These are phyloP conservation scores for Parasarocladium wereldwijsianum DNA, from an alignment of 2,329 filamentous ascomycete genomes.

Conservation along the genomic window DNA sequence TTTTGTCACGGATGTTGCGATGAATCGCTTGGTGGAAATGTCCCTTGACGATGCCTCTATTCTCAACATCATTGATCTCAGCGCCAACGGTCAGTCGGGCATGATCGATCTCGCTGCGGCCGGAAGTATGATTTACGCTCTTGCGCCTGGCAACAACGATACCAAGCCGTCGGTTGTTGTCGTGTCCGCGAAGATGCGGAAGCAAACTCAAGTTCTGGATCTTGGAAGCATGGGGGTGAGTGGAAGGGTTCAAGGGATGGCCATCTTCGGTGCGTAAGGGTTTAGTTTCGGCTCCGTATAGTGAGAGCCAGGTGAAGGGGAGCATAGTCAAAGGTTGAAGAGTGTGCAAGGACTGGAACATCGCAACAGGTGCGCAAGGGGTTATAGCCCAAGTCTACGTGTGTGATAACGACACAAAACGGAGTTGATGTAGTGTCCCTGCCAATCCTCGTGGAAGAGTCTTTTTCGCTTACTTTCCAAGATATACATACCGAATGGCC, in stretches of 20 bases:
- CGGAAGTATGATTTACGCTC: constrained; percentile 41
- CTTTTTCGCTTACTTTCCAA: too few relatives aligned
- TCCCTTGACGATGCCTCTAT: constrained; percentile 32
- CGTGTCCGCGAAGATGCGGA: constrained; percentile 14
- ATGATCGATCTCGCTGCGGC: constrained; percentile 38
- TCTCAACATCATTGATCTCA: constrained; percentile 24
- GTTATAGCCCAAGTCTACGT: too few relatives aligned
- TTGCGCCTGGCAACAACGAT: constrained; percentile 36
- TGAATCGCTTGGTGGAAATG: constrained; percentile 42
- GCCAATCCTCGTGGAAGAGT: too few relatives aligned
- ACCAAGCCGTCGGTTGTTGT: constrained; percentile 21
- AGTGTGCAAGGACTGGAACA: too few relatives aligned
- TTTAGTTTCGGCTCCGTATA: too few relatives aligned
- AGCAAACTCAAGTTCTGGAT: constrained; percentile 1
- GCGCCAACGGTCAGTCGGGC: constrained; percentile 31
- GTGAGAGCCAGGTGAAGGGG: too few relatives aligned
- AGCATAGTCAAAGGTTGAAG: neutral
- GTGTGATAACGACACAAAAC: too few relatives aligned
- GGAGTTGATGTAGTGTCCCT: too few relatives aligned
- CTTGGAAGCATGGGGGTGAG: constrained; percentile 3
- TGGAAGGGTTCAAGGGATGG: constrained; percentile 4
- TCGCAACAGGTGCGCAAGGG: too few relatives aligned
- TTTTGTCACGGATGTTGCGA: constrained; percentile 41
- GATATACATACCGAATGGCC: too few relatives aligned
- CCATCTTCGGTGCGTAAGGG: constrained; percentile 2